Percentiles rank a stretch among this genome's conserved stretches.
Conservation (phyloP, 306 rosid species). For the Elaeagnus macrophylla region DNA sequence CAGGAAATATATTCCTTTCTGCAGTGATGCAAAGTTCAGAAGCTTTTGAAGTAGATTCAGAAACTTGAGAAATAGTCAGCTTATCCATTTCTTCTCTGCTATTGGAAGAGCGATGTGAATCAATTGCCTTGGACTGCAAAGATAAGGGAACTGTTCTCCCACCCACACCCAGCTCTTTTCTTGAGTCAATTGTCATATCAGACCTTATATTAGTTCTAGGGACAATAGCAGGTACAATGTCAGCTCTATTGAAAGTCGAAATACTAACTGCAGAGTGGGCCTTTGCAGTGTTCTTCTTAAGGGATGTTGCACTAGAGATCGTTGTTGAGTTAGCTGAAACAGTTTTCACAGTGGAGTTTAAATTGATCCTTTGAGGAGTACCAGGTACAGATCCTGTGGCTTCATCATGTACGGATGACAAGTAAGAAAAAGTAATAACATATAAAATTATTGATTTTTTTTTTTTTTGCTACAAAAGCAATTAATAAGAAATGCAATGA, state of each 20-base stretch:
- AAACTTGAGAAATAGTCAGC: constrained; percentile 31
- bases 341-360: constrained; percentile 56
- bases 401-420: constrained; percentile 37
- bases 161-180: constrained; percentile 58
- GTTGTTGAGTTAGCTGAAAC: constrained; percentile 51
- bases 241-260: constrained; percentile 55
- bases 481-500: no score
- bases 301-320: constrained; percentile 44
- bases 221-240: constrained; percentile 78
- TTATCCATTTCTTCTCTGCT: constrained; percentile 73
- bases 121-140: constrained; percentile 60
- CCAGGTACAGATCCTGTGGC: constrained; percentile 85
- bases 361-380: constrained; percentile 75
- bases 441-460: constrained; percentile 12
- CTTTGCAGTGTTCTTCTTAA: constrained; percentile 57
- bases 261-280: constrained; percentile 43
- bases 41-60: constrained; percentile 51
- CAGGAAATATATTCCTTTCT: constrained; percentile 49
- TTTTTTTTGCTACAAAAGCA: no score
- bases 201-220: constrained; percentile 68
- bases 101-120: constrained; percentile 42
- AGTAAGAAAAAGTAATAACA: constrained; percentile 26
- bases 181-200: constrained; percentile 61
- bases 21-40: constrained; percentile 38
- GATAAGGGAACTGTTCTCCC: constrained; percentile 63